Evolutionary conservation across 768 basidiomycete genomes (phyloP), one percentile per base, ranked within the genome.

Genomic region (Xerocomus potaroensis): DNA sequence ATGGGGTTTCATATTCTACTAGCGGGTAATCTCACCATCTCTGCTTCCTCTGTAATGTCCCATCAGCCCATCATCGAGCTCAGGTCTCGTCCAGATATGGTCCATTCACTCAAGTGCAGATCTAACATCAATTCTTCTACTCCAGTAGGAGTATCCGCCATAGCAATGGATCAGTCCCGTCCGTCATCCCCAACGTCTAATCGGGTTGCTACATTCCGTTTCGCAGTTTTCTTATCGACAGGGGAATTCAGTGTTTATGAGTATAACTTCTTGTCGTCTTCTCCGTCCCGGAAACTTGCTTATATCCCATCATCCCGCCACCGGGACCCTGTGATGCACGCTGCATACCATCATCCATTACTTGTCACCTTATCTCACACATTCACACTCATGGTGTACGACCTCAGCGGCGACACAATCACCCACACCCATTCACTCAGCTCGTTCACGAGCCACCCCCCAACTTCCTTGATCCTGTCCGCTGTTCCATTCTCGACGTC

Each of bases 381-480:
- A 29, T 90, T 91, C 60, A 73, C 72, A 11, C 74, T 91, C 18
- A 80, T 80, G 36, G 64, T 90, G n/a, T 91, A 84, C 61, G 81
- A 88, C 59, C 61, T 90, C 34, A 79, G 79, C 12, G 69, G 67
- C 22, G 72, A 76, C 51, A 66, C 59, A 8, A 71, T 81, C 39
- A 67, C 63, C 9, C 81, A 76, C 53, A 77, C 73, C 1, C 86
- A 90, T 63, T 84, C 83, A 1, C 69, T 91, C 15, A 78, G 75
- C 26, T 86, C 87, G 1, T 90, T 85, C 65, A 84, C 85, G 8
- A 87, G 86, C 3, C 83, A 82, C 62, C 85, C 86, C 1, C 89
- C 90, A 2, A 78, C 81, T 4, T 90, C 87, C 4, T 67, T 91
- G n/a, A 78, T 89, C n/a, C 68, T 91, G 37, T 87, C 88, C 19